Evolutionary conservation across 306 rosid species (phyloP).

Genomic region (Prunus kanzakura): DNA sequence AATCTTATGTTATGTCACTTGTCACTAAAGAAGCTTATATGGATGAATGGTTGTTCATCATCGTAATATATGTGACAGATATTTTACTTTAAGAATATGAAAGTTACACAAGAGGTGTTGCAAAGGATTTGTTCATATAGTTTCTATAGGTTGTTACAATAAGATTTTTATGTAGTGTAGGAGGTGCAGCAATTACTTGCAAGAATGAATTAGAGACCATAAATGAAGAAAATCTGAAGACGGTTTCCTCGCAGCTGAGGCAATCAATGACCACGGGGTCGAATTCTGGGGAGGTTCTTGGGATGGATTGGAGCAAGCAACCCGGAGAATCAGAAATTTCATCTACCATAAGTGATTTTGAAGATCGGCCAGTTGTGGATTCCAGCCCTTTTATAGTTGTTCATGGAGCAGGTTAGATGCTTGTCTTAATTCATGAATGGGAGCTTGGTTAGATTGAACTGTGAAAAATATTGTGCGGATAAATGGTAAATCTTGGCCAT

Average conservation of each 20-base stretch:
- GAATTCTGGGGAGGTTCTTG: slow-evolving; percentile 50
- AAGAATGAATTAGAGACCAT: slow-evolving; percentile 77
- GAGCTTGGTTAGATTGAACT: background rate
- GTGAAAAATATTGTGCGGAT: background rate
- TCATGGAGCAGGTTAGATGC: slow-evolving; percentile 91
- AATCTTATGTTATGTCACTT: background rate
- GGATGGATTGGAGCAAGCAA: slow-evolving; percentile 97
- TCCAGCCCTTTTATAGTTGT: slow-evolving; percentile 67
- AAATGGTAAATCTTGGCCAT: background rate
- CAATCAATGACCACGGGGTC: slow-evolving; percentile 46
- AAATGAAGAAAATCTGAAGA: slow-evolving; percentile 64
- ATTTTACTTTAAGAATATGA: background rate
- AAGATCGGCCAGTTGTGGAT: slow-evolving; percentile 32
- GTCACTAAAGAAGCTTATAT: background rate
- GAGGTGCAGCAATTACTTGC: slow-evolving; percentile 92
- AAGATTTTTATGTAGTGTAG: slow-evolving; percentile 26
- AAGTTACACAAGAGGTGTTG: background rate
- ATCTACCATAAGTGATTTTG: slow-evolving; percentile 45
- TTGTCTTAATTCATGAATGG: slow-evolving; percentile 5
- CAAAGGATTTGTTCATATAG: background rate
- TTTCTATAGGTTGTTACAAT: background rate
- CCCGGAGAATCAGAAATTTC: slow-evolving; percentile 50
- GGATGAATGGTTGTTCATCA: background rate
- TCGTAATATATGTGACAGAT: background rate
- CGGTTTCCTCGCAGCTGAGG: slow-evolving; percentile 73